phyloP scores from a whole-genome alignment of 1,139 yeast species.

The Eremothecium gossypii region DNA sequence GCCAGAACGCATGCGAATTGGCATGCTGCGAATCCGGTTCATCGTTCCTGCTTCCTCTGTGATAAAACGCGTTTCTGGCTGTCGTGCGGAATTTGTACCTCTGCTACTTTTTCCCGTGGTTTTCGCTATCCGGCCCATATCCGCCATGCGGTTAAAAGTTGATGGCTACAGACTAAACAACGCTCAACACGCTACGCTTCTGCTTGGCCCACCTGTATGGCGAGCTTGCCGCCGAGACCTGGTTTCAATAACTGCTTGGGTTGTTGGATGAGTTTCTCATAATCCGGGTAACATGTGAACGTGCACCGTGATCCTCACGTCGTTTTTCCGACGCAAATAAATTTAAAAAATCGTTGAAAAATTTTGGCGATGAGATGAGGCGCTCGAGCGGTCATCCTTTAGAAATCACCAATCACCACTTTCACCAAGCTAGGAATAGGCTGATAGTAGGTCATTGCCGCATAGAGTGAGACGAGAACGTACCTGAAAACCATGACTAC shows the following conservation, averaged over 20 bases:
- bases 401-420: not conserved
- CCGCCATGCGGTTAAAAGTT: too few relatives aligned
- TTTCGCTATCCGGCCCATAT: not conserved
- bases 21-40: not conserved
- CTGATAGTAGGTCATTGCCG: slow-evolving; percentile 2
- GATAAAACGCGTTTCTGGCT: not conserved
- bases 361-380: slow-evolving; percentile 5
- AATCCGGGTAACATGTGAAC: not conserved
- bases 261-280: not conserved
- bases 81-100: not conserved
- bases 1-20: not conserved
- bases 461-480: not conserved
- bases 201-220: too few relatives aligned
- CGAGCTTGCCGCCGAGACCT: too few relatives aligned
- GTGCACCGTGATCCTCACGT: not conserved
- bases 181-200: too few relatives aligned
- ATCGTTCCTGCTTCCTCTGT: not conserved
- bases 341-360: not conserved
- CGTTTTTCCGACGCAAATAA: slow-evolving; percentile 1
- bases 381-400: not conserved
- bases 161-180: too few relatives aligned
- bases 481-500: not conserved
- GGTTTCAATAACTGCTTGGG: too few relatives aligned
- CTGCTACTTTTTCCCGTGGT: not conserved
- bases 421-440: not conserved